phyloP scores from a whole-genome alignment of 305 asterid species.

The Fraxinus velutina region DNA sequence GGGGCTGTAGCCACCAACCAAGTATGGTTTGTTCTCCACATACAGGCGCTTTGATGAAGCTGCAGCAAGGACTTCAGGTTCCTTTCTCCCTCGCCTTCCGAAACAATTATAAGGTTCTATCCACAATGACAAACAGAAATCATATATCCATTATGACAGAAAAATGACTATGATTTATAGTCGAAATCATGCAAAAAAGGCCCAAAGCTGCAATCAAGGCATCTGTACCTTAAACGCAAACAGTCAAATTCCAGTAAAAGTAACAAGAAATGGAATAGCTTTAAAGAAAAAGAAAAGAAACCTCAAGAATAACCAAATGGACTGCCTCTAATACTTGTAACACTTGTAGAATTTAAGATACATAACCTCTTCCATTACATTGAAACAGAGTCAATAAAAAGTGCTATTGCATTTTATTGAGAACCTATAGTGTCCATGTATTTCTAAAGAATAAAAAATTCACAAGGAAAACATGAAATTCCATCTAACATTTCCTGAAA shows the following conservation, averaged over 20 bases:
- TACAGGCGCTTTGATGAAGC: conserved; percentile 76
- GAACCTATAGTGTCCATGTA: conserved; percentile 15
- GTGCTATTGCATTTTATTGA: conserved; percentile 10
- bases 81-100: conserved; percentile 70
- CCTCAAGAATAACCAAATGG: neutral
- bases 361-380: neutral
- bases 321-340: neutral
- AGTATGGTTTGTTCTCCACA: conserved; percentile 83
- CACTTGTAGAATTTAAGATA: neutral
- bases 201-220: neutral
- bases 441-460: neutral
- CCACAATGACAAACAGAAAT: conserved; percentile 28
- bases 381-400: neutral
- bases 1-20: conserved; percentile 84
- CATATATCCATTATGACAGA: conserved; percentile 26
- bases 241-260: neutral
- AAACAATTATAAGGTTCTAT: conserved; percentile 66
- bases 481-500: neutral
- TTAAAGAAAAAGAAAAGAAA: neutral
- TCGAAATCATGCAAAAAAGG: conserved; percentile 4
- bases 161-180: conserved; percentile 10
- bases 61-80: conserved; percentile 71
- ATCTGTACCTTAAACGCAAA: neutral
- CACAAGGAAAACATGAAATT: neutral
- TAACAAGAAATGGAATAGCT: neutral